These are phyloP conservation scores for Erigeron philadelphicus DNA, from an alignment of 140 eudicot species.

Conservation along the genomic window DNA sequence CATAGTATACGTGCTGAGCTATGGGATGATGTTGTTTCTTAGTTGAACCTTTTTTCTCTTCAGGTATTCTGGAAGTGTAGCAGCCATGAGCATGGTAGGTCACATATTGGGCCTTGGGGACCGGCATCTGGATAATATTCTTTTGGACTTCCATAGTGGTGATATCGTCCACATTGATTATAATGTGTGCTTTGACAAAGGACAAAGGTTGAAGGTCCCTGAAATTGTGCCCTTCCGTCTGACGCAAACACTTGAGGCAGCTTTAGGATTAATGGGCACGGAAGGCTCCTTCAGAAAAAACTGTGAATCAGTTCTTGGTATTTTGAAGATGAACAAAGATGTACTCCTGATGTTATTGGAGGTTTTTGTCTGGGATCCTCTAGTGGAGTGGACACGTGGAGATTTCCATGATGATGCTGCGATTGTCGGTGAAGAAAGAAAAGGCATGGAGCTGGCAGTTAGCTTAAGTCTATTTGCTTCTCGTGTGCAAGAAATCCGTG, in stretches of 20 bases:
- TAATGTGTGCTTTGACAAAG: slow-evolving; percentile 98
- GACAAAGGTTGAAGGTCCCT: slow-evolving; percentile 87
- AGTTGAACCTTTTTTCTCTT: slow-evolving; percentile 28
- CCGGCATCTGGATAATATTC: slow-evolving; percentile 93
- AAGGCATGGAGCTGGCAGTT: slow-evolving; percentile 99
- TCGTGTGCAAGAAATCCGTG: slow-evolving; percentile 96
- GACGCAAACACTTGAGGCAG: slow-evolving; percentile 90
- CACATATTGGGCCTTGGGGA: slow-evolving; percentile 97
- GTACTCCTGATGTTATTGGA: slow-evolving; percentile 81
- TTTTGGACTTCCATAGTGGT: slow-evolving; percentile 78
- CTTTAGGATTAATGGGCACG: slow-evolving; percentile 85
- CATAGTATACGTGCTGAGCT: not conserved
- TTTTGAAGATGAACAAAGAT: slow-evolving; percentile 83
- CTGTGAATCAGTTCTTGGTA: slow-evolving; percentile 87
- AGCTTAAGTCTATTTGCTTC: slow-evolving; percentile 98
- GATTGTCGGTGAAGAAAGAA: slow-evolving; percentile 94
- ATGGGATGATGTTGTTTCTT: slow-evolving; percentile 9
- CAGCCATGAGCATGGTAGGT: slow-evolving; percentile 98
- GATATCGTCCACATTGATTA: slow-evolving; percentile 96
- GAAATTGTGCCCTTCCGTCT: slow-evolving; percentile 98
- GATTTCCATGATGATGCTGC: slow-evolving; percentile 99
- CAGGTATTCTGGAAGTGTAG: slow-evolving; percentile 89
- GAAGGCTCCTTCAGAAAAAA: slow-evolving; percentile 84
- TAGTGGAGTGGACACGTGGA: slow-evolving; percentile 99
- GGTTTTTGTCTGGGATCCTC: slow-evolving; percentile 98